These are phyloP conservation scores for Xylaria sp. DNA, from an alignment of 2,329 filamentous ascomycete genomes.

Conservation along the genomic window DNA sequence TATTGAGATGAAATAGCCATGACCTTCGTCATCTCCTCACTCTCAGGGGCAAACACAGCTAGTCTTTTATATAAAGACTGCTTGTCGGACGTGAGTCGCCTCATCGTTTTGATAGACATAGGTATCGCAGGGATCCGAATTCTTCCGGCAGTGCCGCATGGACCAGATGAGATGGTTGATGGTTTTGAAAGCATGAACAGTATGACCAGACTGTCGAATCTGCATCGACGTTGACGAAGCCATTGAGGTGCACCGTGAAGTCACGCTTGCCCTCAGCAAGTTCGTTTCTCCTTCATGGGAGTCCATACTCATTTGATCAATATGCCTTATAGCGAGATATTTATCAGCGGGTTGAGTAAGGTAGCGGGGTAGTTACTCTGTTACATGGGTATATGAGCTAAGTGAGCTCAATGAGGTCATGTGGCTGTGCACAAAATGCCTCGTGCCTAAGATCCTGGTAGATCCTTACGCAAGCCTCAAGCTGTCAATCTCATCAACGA, in stretches of 20 bases:
- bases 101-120: too few relatives aligned
- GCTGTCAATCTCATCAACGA: not conserved
- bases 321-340: not conserved
- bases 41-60: not conserved
- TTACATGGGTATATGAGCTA: not conserved
- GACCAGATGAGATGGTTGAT: too few relatives aligned
- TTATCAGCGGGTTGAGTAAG: not conserved
- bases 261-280: too few relatives aligned
- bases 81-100: not conserved
- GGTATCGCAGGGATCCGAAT: not conserved
- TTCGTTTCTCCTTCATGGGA: too few relatives aligned
- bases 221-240: too few relatives aligned
- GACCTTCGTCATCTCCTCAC: not conserved
- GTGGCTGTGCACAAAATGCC: slow-evolving; percentile 8
- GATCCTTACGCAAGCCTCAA: slow-evolving; percentile 4
- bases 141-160: too few relatives aligned
- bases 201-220: too few relatives aligned
- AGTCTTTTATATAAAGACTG: not conserved
- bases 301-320: too few relatives aligned
- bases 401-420: not conserved
- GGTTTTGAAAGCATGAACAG: too few relatives aligned
- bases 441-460: not conserved
- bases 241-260: too few relatives aligned
- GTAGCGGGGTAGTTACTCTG: not conserved
- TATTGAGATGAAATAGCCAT: not conserved